Percentiles rank a stretch among this genome's conserved stretches.
phyloP scores from a whole-genome alignment of 108 stramenopile species.

The Pseudonitzschia multistriata region DNA sequence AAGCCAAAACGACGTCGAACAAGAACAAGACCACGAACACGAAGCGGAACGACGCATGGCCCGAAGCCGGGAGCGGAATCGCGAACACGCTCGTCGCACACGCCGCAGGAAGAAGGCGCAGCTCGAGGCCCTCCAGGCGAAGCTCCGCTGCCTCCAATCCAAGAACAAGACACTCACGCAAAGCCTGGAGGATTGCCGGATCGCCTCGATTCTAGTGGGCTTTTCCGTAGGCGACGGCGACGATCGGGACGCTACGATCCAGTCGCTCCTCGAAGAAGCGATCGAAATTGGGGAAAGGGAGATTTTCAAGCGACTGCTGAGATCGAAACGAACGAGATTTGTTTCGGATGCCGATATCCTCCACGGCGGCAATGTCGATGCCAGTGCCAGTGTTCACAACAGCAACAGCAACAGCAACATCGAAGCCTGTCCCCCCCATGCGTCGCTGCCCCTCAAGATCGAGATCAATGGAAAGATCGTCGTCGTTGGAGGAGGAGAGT shows the following conservation, averaged over 20 bases:
- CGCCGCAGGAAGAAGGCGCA: conserved; percentile 88
- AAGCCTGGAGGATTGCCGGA: conserved; percentile 77
- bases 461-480: conserved; percentile 60
- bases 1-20: conserved; percentile 1
- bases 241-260: conserved; percentile 20
- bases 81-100: conserved; percentile 89
- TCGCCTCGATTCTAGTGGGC: conserved; percentile 80
- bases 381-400: too few species aligned
- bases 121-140: conserved; percentile 69
- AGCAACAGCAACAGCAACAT: too few species aligned
- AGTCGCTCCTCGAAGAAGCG: conserved; percentile 20
- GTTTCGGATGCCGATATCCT: conserved; percentile 36
- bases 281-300: conserved; percentile 12
- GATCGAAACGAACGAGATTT: conserved; percentile 72
- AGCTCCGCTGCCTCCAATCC: conserved; percentile 66
- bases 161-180: conserved; percentile 69
- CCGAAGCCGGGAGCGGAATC: conserved; percentile 86
- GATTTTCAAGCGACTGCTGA: conserved; percentile 26
- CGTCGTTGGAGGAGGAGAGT: conserved; percentile 48
- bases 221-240: conserved; percentile 34
- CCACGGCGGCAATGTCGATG: background rate
- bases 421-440: too few species aligned
- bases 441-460: conserved; percentile 39
- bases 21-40: conserved; percentile 18
- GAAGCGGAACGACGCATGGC: conserved; percentile 50